A percentile compares a stretch with the other conserved stretches of the same genome.
Conservation (phyloP, 768 basidiomycete genomes). For the Mycena pura region DNA sequence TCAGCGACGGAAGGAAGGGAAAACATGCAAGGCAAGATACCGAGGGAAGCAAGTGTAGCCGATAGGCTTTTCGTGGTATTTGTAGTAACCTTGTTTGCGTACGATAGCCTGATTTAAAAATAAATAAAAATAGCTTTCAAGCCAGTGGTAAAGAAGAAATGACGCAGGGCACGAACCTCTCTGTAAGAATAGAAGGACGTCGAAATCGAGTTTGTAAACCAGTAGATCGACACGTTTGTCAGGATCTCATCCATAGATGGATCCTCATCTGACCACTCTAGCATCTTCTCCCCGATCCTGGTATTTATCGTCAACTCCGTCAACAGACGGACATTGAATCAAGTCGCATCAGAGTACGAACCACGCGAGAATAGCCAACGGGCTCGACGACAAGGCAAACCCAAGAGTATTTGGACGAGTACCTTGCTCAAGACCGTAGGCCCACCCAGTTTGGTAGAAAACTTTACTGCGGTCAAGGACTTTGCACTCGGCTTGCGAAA, state of each 20-base stretch:
- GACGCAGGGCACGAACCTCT: slow-evolving; percentile 10
- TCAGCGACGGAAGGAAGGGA: no score
- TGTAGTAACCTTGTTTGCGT: no score
- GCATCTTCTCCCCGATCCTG: slow-evolving; percentile 42
- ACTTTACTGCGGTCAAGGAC: background rate
- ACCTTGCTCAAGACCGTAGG: slow-evolving; percentile 32
- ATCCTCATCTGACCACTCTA: slow-evolving; percentile 33
- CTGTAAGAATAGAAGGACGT: slow-evolving; percentile 35
- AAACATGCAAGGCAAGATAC: no score
- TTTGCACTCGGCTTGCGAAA: background rate
- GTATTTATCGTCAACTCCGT: no score
- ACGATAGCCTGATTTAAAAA: no score
- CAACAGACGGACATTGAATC: no score
- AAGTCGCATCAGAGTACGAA: slow-evolving; percentile 1
- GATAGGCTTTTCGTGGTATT: background rate
- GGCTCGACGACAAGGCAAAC: slow-evolving; percentile 28
- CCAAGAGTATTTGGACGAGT: slow-evolving; percentile 32
- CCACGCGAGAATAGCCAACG: slow-evolving; percentile 36
- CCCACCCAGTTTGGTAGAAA: slow-evolving; percentile 1
- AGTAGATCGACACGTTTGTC: slow-evolving; percentile 34
- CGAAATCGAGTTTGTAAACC: slow-evolving; percentile 34
- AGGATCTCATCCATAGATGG: slow-evolving; percentile 30
- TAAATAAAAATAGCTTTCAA: no score
- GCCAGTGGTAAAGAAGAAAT: background rate
- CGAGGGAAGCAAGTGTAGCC: slow-evolving; percentile 26